phyloP scores from a whole-genome alignment of 2,329 filamentous ascomycete genomes.

The Rhynchosporium graminicola region DNA sequence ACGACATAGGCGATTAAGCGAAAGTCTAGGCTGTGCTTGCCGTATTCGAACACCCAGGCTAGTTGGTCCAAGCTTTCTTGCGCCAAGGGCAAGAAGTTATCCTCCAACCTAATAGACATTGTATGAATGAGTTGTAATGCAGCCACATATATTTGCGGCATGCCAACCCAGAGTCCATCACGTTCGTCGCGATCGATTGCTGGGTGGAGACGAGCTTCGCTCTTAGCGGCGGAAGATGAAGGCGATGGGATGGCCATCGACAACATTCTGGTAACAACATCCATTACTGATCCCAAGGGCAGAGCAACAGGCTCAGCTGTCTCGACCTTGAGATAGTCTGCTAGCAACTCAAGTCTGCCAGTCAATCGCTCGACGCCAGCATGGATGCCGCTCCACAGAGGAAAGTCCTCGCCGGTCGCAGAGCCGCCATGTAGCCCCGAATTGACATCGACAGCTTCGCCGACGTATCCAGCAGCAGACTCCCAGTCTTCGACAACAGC shows the following conservation, averaged over 20 bases:
- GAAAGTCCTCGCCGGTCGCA: constrained; percentile 53
- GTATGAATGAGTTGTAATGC: constrained; percentile 62
- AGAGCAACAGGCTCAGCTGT: constrained; percentile 68
- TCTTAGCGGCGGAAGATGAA: constrained; percentile 25
- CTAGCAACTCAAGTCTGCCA: constrained; percentile 65
- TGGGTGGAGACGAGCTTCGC: constrained; percentile 61
- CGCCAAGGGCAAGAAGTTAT: constrained; percentile 58
- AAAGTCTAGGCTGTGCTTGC: constrained; percentile 53
- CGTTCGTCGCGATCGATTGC: constrained; percentile 79
- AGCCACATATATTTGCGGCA: constrained; percentile 74
- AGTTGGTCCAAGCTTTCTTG: constrained; percentile 71
- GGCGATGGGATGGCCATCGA: constrained; percentile 56
- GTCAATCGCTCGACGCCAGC: constrained; percentile 70
- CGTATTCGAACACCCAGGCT: constrained; percentile 67
- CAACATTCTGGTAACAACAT: constrained; percentile 69
- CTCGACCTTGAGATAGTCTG: constrained; percentile 60
- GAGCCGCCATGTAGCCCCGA: constrained; percentile 51
- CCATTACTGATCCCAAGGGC: constrained; percentile 66
- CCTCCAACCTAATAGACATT: constrained; percentile 59
- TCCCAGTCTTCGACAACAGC: constrained; percentile 82
- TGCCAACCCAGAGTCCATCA: constrained; percentile 71
- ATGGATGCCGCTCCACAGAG: constrained; percentile 72
- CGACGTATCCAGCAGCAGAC: constrained; percentile 55
- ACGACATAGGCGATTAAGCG: constrained; percentile 63
- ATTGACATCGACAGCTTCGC: constrained; percentile 48